Conservation (phyloP, 441 rosid species). For the Pelargonium australe region DNA sequence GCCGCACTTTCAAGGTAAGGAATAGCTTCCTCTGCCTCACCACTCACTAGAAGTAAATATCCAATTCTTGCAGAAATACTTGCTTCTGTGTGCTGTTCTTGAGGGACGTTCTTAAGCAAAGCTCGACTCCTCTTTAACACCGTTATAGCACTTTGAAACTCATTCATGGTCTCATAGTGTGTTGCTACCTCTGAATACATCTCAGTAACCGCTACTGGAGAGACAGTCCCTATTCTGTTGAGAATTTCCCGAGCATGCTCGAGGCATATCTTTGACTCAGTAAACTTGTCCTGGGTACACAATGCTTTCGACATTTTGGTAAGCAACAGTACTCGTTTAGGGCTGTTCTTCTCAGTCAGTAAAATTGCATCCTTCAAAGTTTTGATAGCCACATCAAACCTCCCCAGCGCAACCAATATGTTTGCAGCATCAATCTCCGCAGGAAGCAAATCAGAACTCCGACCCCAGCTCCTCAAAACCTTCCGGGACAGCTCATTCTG, state of each 20-base stretch:
- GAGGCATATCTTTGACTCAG: conserved; percentile 65
- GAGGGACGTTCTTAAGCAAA: conserved; percentile 73
- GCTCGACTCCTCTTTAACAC: conserved; percentile 59
- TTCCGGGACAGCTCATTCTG: conserved; percentile 71
- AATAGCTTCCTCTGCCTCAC: conserved; percentile 2
- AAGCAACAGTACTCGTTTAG: conserved; percentile 63
- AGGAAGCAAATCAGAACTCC: conserved; percentile 56
- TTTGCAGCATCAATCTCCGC: conserved; percentile 84
- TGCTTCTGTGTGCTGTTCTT: conserved; percentile 87
- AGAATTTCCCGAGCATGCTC: conserved; percentile 75
- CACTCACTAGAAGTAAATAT: conserved; percentile 46
- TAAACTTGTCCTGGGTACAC: conserved; percentile 49
- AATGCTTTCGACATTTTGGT: conserved; percentile 86
- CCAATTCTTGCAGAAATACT: conserved; percentile 87
- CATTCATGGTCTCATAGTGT: conserved; percentile 87
- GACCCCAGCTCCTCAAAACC: conserved; percentile 82
- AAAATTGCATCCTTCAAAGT: conserved; percentile 54
- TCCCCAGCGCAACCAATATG: conserved; percentile 80
- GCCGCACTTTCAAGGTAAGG: not conserved
- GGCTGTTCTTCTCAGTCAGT: conserved; percentile 67
- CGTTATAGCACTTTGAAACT: conserved; percentile 71
- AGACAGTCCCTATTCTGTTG: conserved; percentile 53
- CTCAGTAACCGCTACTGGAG: conserved; percentile 74
- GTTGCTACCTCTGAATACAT: conserved; percentile 85
- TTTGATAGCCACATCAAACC: conserved; percentile 60